Conservation (phyloP, 1,139 yeast species). For the Yamadazyma dushanensis region DNA sequence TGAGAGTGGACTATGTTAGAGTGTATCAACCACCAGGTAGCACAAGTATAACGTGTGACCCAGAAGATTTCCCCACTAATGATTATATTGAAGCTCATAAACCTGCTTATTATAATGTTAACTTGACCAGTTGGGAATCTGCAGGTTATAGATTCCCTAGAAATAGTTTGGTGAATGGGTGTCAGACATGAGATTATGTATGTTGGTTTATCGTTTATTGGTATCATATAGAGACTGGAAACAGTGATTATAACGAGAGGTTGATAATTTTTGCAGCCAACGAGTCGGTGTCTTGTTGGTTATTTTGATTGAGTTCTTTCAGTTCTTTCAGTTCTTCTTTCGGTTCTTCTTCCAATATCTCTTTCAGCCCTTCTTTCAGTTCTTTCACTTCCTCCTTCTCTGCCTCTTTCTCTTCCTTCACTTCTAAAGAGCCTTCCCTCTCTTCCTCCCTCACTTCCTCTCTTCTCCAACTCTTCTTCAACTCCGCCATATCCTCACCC, state of each 20-base stretch:
- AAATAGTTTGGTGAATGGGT: conserved; percentile 23
- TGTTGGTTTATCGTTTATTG: too few relatives aligned
- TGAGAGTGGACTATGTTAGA: conserved; percentile 75
- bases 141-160: conserved; percentile 72
- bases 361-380: conserved; percentile 6
- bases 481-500: conserved; percentile 48
- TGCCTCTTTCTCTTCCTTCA: conserved; percentile 7
- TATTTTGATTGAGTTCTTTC: conserved; percentile 6
- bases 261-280: too few relatives aligned
- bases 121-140: conserved; percentile 62
- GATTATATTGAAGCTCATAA: conserved; percentile 68
- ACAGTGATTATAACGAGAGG: too few relatives aligned
- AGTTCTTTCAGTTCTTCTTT: conserved; percentile 7
- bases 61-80: conserved; percentile 66
- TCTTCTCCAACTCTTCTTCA: conserved; percentile 24
- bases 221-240: too few relatives aligned
- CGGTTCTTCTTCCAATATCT: conserved; percentile 7
- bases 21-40: conserved; percentile 67
- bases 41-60: conserved; percentile 69
- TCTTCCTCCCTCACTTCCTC: conserved; percentile 6
- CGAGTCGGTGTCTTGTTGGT: not conserved
- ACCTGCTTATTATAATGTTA: conserved; percentile 61
- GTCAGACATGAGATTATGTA: conserved; percentile 13
- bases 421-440: conserved; percentile 6
- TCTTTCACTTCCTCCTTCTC: conserved; percentile 12